Conservation (phyloP, 1,284 basidiomycete species). For the Kwoniella shivajii region DNA sequence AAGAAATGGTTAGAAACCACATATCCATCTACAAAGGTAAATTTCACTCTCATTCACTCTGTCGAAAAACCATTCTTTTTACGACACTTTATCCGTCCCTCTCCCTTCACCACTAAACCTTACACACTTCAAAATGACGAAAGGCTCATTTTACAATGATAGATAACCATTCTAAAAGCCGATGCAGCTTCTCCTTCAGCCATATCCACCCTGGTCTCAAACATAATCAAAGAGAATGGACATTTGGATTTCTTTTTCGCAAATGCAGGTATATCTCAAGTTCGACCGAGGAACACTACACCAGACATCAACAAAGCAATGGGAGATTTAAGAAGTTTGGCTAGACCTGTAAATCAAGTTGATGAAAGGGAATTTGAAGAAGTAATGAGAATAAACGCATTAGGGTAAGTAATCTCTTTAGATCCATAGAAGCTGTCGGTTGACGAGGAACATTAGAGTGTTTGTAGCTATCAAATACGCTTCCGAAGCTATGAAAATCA, state of each 20-base stretch:
- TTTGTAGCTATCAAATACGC: slow-evolving; percentile 90
- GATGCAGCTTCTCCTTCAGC: slow-evolving; percentile 81
- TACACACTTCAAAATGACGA: too few species aligned
- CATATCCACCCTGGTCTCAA: slow-evolving; percentile 69
- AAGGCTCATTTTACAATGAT: too few species aligned
- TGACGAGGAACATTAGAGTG: slow-evolving; percentile 59
- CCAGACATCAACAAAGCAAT: slow-evolving; percentile 8
- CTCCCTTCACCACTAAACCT: too few species aligned
- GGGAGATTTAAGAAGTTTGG: slow-evolving; percentile 7
- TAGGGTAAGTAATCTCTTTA: slow-evolving; percentile 66
- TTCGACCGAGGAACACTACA: slow-evolving; percentile 8
- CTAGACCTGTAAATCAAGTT: slow-evolving; percentile 53
- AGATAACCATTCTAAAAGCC: slow-evolving; percentile 60
- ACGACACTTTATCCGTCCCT: too few species aligned
- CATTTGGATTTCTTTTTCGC: slow-evolving; percentile 91
- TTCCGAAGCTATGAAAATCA: slow-evolving; percentile 74
- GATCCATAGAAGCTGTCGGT: neutral
- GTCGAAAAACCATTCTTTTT: neutral
- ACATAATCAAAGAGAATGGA: slow-evolving; percentile 75
- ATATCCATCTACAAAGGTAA: slow-evolving; percentile 78
- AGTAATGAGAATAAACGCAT: slow-evolving; percentile 74
- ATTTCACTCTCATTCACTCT: slow-evolving; percentile 17
- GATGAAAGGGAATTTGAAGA: slow-evolving; percentile 71
- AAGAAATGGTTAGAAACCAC: slow-evolving; percentile 66
- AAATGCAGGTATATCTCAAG: slow-evolving; percentile 63